phyloP scores from a whole-genome alignment of 2,329 filamentous ascomycete genomes.

The Xylariaceae sp. region DNA sequence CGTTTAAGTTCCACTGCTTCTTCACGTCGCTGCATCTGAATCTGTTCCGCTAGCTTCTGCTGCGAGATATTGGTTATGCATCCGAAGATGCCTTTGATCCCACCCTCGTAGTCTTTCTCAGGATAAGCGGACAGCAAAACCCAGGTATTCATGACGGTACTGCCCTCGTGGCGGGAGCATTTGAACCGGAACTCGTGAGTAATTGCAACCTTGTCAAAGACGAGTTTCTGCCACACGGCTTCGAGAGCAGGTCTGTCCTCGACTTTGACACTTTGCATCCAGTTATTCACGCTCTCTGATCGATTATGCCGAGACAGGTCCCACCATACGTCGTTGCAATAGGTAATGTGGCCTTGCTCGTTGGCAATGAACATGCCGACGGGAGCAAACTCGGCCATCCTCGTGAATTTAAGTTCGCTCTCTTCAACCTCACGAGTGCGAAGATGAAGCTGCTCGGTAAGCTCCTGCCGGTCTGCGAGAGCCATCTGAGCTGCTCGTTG shows the following conservation, averaged over 20 bases:
- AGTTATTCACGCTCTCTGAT: slow-evolving; percentile 56
- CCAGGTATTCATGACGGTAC: slow-evolving; percentile 65
- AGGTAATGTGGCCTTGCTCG: slow-evolving; percentile 65
- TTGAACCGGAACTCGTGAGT: slow-evolving; percentile 76
- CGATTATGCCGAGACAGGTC: slow-evolving; percentile 65
- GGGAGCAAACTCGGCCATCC: slow-evolving; percentile 80
- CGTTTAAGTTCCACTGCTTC: slow-evolving; percentile 78
- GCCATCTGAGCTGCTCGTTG: slow-evolving; percentile 71
- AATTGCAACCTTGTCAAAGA: slow-evolving; percentile 58
- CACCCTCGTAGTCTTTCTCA: slow-evolving; percentile 60
- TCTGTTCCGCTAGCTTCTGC: slow-evolving; percentile 79
- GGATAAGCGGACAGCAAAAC: slow-evolving; percentile 74
- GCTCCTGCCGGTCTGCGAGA: slow-evolving; percentile 70
- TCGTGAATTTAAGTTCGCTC: slow-evolving; percentile 73
- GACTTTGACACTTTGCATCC: slow-evolving; percentile 68
- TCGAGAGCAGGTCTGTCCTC: slow-evolving; percentile 61
- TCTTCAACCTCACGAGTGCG: slow-evolving; percentile 59
- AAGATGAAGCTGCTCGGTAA: slow-evolving; percentile 70
- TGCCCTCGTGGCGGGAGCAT: slow-evolving; percentile 58
- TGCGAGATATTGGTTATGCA: slow-evolving; percentile 82
- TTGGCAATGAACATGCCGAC: slow-evolving; percentile 86
- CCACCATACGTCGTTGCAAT: slow-evolving; percentile 78
- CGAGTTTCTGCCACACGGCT: slow-evolving; percentile 58
- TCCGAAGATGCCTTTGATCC: slow-evolving; percentile 71
- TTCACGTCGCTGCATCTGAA: slow-evolving; percentile 72